Evolutionary conservation across 352 stramenopile species (phyloP).

Genomic region (Chrysophaeum taylorii): DNA sequence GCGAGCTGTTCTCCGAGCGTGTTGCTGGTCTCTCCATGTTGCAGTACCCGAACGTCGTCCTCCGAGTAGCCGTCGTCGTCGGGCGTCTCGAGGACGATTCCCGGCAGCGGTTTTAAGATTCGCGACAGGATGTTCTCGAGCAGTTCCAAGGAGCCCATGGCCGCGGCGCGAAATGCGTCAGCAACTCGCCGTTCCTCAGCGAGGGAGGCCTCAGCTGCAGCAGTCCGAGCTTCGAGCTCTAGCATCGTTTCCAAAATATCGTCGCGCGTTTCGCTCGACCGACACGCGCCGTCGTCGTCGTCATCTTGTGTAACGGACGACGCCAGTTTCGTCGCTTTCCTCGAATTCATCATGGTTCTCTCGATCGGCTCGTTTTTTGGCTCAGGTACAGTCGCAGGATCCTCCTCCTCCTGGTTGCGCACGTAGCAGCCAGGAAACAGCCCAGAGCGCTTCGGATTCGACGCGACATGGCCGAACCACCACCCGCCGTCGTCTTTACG

Average conservation of each 20-base stretch:
- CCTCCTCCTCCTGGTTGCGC: not conserved
- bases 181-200: not conserved
- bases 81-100: not conserved
- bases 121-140: not conserved
- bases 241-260: not conserved
- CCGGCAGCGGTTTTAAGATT: not conserved
- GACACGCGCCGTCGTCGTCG: too few species aligned
- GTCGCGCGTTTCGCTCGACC: too few species aligned
- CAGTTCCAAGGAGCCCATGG: not conserved
- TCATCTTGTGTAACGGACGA: too few species aligned
- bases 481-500: not conserved
- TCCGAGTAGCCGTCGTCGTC: not conserved
- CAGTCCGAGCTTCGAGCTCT: not conserved
- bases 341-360: too few species aligned
- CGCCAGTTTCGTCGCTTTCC: too few species aligned
- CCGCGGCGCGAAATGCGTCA: not conserved
- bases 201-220: not conserved
- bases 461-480: not conserved
- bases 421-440: conserved; percentile 2
- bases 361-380: too few species aligned
- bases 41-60: too few species aligned
- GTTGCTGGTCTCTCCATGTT: not conserved
- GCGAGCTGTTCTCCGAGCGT: not conserved
- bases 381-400: too few species aligned
- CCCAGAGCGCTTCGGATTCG: not conserved